phyloP scores from a whole-genome alignment of 495 filamentous ascomycete species.

The Annulohypoxylon bovei region DNA sequence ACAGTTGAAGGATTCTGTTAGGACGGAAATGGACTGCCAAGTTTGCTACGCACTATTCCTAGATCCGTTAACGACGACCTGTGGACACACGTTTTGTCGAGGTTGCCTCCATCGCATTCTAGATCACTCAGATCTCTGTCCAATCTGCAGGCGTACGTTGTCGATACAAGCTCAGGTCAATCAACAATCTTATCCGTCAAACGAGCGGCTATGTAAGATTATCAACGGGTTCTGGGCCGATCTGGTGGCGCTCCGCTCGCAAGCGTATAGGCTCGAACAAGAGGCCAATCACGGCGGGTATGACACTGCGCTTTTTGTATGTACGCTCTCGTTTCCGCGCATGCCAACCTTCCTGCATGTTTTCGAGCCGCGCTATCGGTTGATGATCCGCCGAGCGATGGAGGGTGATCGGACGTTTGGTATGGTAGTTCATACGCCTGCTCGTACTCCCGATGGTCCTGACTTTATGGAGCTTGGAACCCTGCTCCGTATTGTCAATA shows the following conservation, averaged over 20 bases:
- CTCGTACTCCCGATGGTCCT: constrained; percentile 42
- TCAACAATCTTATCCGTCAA: constrained; percentile 63
- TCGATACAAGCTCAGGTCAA: constrained; percentile 66
- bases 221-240: constrained; percentile 74
- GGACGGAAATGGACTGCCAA: constrained; percentile 83
- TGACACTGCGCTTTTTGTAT: constrained; percentile 80
- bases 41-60: constrained; percentile 83
- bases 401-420: constrained; percentile 80
- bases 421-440: constrained; percentile 68
- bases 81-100: constrained; percentile 90
- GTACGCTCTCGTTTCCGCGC: constrained; percentile 79
- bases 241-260: constrained; percentile 55
- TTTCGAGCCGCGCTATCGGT: constrained; percentile 89
- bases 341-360: constrained; percentile 89
- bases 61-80: constrained; percentile 83
- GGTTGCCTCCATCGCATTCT: constrained; percentile 77
- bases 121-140: constrained; percentile 80
- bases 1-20: constrained; percentile 66
- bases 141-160: constrained; percentile 76
- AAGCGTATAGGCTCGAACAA: constrained; percentile 48
- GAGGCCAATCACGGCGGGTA: constrained; percentile 61
- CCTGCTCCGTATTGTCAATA: constrained; percentile 74
- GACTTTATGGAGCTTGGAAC: constrained; percentile 80
- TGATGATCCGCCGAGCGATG: constrained; percentile 85
- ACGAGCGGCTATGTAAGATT: constrained; percentile 67